Base-by-base conservation (phyloP, 1,284 basidiomycete species). In the Golubevia pallescens region DNA sequence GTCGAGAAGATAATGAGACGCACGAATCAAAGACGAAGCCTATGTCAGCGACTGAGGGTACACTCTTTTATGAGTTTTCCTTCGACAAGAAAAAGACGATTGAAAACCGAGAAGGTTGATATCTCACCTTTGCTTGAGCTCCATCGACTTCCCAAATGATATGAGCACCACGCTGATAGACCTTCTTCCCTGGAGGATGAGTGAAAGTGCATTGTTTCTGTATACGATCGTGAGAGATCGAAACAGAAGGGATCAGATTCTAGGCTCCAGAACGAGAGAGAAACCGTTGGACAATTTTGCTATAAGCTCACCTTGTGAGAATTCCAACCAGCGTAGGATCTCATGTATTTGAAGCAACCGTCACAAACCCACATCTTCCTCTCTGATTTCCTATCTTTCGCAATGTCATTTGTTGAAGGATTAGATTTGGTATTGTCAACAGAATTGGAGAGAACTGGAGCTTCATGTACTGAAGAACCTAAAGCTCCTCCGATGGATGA, bases 91-190 rank as follows among this genome's bases (percentile, higher is more conserved):
- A 24, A 20, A 13, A 21, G n/a, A 42, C 13, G 7, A 16, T 20
- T 7, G n/a, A 8, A 1, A 16, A 51, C 2, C 10, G 38, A 5
- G 3, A 48, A 0, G 20, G 51, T 21, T 0, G 57, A 19, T 10
- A 1, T 73, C 88, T 58, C 67, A 93, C 94, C 87, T 95, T 95
- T 66, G 93, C 89, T 65, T 89, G 88, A 1, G 91, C 91, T 2
- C 95, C 96, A 82, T 99, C 95, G 1, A 99, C 92, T 86, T 98
- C 94, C 93, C 94, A 97, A 59, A 99, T 96, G 6, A 90, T 91
- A 85, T 93, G 93, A 7, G 92, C 92, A 0, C 93, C 95, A 34
- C 92, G 89, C 77, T 95, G 92, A 84, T 98, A 99, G 7, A 97
- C 94, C 81, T 93, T 93, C 57, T 89, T 87, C 1, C 96, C 96